A percentile compares a stretch with the other conserved stretches of the same genome.
These are phyloP conservation scores for Podospora appendiculata DNA, from an alignment of 495 filamentous ascomycete species.

Conservation along the genomic window DNA sequence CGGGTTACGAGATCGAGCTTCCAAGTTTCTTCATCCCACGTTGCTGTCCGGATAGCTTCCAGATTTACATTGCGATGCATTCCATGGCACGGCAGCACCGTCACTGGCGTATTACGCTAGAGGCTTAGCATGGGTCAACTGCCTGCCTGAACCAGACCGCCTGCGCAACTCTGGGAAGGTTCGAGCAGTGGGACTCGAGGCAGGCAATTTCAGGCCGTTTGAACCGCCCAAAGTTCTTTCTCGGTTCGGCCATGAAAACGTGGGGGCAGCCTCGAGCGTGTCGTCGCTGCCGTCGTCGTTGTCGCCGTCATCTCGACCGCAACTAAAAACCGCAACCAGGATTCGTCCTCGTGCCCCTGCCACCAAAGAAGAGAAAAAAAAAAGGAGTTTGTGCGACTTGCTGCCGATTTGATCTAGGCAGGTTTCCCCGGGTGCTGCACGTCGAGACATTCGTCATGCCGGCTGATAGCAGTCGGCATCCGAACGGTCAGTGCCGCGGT, in stretches of 20 bases:
- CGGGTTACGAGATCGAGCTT: no score
- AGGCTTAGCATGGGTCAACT: neutral
- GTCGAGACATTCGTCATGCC: neutral
- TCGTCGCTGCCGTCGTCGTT: neutral
- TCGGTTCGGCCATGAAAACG: slow-evolving; percentile 7
- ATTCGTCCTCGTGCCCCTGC: neutral
- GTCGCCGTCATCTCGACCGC: neutral
- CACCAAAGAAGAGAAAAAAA: neutral
- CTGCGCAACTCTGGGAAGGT: neutral
- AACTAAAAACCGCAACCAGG: no score
- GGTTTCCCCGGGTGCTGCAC: neutral
- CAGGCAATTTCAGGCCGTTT: neutral
- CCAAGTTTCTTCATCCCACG: no score
- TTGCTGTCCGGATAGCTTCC: neutral
- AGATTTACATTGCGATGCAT: neutral
- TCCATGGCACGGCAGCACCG: neutral
- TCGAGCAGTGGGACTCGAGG: no score
- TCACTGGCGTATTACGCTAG: neutral
- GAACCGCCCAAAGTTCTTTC: slow-evolving; percentile 3
- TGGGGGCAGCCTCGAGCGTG: slow-evolving; percentile 2
- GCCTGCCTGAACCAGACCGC: slow-evolving; percentile 4
- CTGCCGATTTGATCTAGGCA: neutral
- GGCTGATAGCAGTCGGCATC: neutral
- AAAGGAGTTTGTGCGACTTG: neutral
- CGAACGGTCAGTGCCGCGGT: neutral